Conservation (phyloP, 805 yeast genomes). For the Ogataea henricii region DNA sequence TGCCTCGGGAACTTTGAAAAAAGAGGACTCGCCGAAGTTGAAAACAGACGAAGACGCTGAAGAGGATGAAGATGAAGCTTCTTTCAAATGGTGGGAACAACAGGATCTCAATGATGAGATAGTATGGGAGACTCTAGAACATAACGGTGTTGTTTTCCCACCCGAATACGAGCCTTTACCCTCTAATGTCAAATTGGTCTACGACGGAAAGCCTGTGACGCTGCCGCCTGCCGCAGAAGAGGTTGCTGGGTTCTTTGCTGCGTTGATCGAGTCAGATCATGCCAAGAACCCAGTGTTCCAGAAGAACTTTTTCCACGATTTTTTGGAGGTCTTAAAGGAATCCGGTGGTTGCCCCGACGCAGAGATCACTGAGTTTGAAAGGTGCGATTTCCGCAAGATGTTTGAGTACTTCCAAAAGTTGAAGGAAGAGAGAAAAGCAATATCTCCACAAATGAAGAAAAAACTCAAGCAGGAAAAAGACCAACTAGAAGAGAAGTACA, state of each 20-base stretch:
- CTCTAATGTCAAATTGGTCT: constrained; percentile 66
- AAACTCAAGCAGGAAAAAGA: constrained; percentile 71
- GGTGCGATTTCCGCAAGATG: constrained; percentile 80
- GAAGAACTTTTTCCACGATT: constrained; percentile 83
- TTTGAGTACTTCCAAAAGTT: constrained; percentile 66
- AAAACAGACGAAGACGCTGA: constrained; percentile 23
- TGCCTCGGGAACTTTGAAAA: constrained; percentile 5
- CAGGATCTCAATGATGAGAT: constrained; percentile 70
- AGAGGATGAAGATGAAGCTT: constrained; percentile 56
- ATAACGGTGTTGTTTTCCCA: constrained; percentile 90
- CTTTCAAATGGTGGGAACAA: constrained; percentile 83
- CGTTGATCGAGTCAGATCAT: constrained; percentile 85
- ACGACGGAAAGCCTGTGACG: constrained; percentile 73
- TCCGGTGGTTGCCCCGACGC: constrained; percentile 61
- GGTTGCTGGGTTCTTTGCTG: constrained; percentile 94
- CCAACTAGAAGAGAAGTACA: constrained; percentile 74
- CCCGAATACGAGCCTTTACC: constrained; percentile 91
- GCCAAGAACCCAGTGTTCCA: constrained; percentile 85
- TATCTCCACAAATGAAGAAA: constrained; percentile 77
- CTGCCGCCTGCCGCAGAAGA: constrained; percentile 87
- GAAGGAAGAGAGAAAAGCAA: constrained; percentile 69
- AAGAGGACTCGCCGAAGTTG: constrained; percentile 21
- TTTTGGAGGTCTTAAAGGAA: constrained; percentile 65
- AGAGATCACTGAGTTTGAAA: constrained; percentile 55
- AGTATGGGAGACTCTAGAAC: constrained; percentile 86